A percentile compares a stretch with the other conserved stretches of the same genome.
Conservation (phyloP, 257 asterid genomes). For the Fraxinus americana region DNA sequence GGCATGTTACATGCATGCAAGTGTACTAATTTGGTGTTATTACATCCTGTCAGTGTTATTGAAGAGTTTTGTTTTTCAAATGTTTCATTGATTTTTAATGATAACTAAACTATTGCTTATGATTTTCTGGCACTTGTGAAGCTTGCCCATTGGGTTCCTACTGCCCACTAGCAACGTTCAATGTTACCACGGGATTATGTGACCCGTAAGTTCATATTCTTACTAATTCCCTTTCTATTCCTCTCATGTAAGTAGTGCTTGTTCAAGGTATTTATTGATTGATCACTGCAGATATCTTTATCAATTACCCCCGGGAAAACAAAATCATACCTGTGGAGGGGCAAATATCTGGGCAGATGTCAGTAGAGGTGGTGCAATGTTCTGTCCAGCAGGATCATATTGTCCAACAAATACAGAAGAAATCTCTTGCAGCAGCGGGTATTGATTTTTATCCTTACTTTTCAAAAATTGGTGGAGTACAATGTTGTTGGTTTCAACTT, state of each 20-base stretch:
- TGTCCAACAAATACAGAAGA: constrained; percentile 74
- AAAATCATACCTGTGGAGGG: constrained; percentile 84
- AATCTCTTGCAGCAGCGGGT: constrained; percentile 75
- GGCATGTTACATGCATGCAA: background rate
- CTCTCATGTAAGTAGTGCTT: background rate
- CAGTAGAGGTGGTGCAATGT: constrained; percentile 61
- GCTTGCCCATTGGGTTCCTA: constrained; percentile 94
- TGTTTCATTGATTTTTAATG: constrained; percentile 13
- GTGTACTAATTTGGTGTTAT: background rate
- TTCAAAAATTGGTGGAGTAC: background rate
- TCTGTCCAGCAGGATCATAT: constrained; percentile 89
- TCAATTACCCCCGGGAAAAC: constrained; percentile 64
- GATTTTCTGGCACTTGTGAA: constrained; percentile 33
- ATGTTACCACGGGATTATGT: constrained; percentile 63
- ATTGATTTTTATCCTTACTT: constrained; percentile 23
- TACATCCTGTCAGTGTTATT: background rate
- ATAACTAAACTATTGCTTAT: constrained; percentile 9
- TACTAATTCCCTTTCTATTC: constrained; percentile 8
- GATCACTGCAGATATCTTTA: constrained; percentile 62
- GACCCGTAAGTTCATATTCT: constrained; percentile 74
- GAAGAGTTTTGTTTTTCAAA: background rate
- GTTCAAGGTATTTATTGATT: constrained; percentile 14
- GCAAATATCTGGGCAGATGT: constrained; percentile 93
- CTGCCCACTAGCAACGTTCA: constrained; percentile 76
- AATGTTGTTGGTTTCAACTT: background rate